Base-by-base conservation (phyloP, 176 grass and related monocot species). In the Juncus inflexus region DNA sequence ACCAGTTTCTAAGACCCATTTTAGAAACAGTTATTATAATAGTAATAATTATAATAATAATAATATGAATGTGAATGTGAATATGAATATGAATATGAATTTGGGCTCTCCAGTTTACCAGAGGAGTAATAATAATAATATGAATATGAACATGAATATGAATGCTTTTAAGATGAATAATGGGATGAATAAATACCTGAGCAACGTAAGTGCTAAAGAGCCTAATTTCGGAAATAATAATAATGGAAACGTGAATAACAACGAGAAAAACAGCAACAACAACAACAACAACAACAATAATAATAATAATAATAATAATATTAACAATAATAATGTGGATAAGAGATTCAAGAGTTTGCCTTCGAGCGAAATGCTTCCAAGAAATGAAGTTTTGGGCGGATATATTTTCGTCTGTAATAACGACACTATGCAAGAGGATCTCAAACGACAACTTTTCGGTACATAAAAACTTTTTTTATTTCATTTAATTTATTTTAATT, bases 401-500 rank as follows among this genome's bases (percentile, higher is more conserved):
- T 97, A 97, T 72, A 91, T 97, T 55, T 97, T 97, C 79, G 94
- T 97, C 37, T 97, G 94, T 84, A 97, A 97, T 77, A 97, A 97
- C 58, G 94, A 97, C 62, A 97, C 94, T 36, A 97, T 97, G 94
- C 94, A 89, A 70, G 94, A 97, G 74, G 94, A 97, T 89, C 88
- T 97, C 58, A 97, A 91, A 67, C 80, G 94, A 65, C 94, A 91
- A 69, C 85, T 97, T 64, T 97, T 97, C 82, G 94, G 94, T 97
- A 84, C 62, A 74, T 78, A 38, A 57, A 67, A 7, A 39, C 38
- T 38, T 49, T 58, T 77, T 43, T 39, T 41, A 28, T 56, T 67
- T 60, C 4, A 49, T 15, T n/a, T 42, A 13, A 39, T 61, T 38
- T 16, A 9, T 13, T 52, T 16, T 19, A 10, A 3, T 35, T 3